A percentile compares a stretch with the other conserved stretches of the same genome.
phyloP scores from a whole-genome alignment of 2,329 filamentous ascomycete species.

The Pyrenophora teres region DNA sequence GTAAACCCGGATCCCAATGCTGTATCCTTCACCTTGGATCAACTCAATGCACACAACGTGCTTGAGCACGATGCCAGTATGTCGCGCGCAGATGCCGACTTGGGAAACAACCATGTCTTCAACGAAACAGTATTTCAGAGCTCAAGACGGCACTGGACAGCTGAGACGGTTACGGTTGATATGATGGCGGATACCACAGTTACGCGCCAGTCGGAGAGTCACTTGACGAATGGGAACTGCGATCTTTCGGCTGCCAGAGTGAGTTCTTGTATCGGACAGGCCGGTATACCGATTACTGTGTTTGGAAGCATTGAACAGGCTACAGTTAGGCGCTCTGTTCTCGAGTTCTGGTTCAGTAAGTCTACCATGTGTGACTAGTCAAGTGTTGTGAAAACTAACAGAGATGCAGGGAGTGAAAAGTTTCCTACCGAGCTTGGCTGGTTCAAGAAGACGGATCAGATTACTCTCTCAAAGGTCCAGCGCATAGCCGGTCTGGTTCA shows the following conservation, averaged over 20 bases:
- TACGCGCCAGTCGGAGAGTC: constrained; percentile 52
- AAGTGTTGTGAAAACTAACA: constrained; percentile 21
- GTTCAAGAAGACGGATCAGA: constrained; percentile 27
- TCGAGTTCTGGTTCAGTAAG: constrained; percentile 57
- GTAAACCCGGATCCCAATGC: constrained; percentile 35
- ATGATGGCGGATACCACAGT: constrained; percentile 53
- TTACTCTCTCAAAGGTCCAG: constrained; percentile 19
- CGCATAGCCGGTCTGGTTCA: constrained; percentile 9
- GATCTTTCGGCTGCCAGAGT: constrained; percentile 51
- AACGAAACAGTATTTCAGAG: constrained; percentile 58
- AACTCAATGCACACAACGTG: constrained; percentile 55
- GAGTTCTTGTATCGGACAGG: constrained; percentile 57
- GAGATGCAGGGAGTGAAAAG: constrained; percentile 49
- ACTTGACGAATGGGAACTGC: constrained; percentile 56
- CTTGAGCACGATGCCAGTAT: constrained; percentile 58
- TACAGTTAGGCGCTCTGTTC: constrained; percentile 48
- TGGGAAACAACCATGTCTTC: constrained; percentile 59
- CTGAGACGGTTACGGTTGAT: constrained; percentile 38
- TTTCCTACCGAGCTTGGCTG: constrained; percentile 52
- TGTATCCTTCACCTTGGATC: constrained; percentile 42
- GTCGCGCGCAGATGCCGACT: constrained; percentile 56
- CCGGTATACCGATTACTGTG: constrained; percentile 56
- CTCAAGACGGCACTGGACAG: constrained; percentile 55
- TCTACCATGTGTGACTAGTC: background rate
- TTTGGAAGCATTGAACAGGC: constrained; percentile 53